Base-by-base conservation (phyloP, 345 rosid species). In the Syzygium aqueum region DNA sequence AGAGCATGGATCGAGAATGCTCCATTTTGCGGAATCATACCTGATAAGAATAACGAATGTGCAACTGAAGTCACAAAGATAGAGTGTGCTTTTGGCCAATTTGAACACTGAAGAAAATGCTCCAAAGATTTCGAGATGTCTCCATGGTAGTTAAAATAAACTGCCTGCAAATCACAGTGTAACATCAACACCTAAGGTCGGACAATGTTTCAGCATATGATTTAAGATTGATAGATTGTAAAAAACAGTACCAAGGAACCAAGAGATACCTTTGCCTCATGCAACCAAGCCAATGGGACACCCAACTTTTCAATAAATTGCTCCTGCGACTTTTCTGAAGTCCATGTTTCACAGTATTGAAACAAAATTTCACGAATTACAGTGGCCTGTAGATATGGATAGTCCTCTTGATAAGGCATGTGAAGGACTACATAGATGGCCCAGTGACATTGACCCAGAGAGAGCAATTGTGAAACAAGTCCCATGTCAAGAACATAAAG, bases 401-500 rank as follows among this genome's bases (percentile, higher is more conserved):
- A 94, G 89, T 95, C 98, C 88, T 92, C 94, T 88, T 86, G 85
- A 51, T 86, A 90, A 37, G 98, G 95, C 93, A 97, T 94, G 91
- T 95, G 98, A 89, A 97, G 97, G 87, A 93, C 95, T 87, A 97
- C 99, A 88, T 96, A 95, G 89, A 96, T 95, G 84, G 99, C 99
- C 99, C 99, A 95, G 90, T 97, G 99, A 87, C 96, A 95, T 85
- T 94, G 93, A 77, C 97, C 98, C 86, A 91, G 90, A 84, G 96
- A 93, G 65, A 96, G 93, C 73, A 97, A 93, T 93, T 97, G 99
- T 63, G 97, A 94, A 92, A 96, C 91, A 85, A 95, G 90, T 87
- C 98, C 97, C 98, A 97, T 96, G 92, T 96, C 99, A 88, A 97
- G 96, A 90, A 93, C 90, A 85, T 96, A 97, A 90, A 96, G 98